Conservation (phyloP, 441 rosid species). For the Jatropha multifida region DNA sequence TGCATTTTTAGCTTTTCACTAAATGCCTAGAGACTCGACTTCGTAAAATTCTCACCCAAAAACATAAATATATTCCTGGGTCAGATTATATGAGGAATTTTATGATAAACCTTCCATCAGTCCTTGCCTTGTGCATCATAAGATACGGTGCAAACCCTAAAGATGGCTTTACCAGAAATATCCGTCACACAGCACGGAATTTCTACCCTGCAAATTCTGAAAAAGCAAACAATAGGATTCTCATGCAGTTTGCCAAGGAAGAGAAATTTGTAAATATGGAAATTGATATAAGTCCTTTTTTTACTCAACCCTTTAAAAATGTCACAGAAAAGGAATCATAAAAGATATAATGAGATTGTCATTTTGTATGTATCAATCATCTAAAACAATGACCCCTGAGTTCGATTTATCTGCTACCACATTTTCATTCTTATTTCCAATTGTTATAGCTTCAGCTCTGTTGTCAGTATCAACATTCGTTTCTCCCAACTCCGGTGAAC, state of each 20-base stretch:
- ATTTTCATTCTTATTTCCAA: constrained; percentile 18
- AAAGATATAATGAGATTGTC: constrained; percentile 5
- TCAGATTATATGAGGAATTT: no score
- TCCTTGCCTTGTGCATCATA: no score
- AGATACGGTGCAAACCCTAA: background rate
- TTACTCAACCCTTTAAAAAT: constrained; percentile 3
- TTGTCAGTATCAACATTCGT: constrained; percentile 20
- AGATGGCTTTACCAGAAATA: background rate
- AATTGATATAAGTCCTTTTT: background rate
- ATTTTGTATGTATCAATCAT: constrained; percentile 29
- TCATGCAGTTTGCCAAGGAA: background rate
- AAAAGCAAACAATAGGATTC: background rate
- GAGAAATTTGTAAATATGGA: background rate
- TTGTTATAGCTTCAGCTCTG: constrained; percentile 18
- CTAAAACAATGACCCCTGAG: constrained; percentile 33
- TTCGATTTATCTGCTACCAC: constrained; percentile 14
- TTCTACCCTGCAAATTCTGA: background rate
- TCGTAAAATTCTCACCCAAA: no score
- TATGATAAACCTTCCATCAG: no score
- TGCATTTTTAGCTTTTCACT: no score
- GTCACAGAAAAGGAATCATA: background rate
- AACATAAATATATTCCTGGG: no score
- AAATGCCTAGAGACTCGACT: no score
- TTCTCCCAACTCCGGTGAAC: constrained; percentile 25
- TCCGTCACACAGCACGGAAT: background rate